Evolutionary conservation across 352 stramenopile species (phyloP).

Genomic region (Phytophthora citrophthora): DNA sequence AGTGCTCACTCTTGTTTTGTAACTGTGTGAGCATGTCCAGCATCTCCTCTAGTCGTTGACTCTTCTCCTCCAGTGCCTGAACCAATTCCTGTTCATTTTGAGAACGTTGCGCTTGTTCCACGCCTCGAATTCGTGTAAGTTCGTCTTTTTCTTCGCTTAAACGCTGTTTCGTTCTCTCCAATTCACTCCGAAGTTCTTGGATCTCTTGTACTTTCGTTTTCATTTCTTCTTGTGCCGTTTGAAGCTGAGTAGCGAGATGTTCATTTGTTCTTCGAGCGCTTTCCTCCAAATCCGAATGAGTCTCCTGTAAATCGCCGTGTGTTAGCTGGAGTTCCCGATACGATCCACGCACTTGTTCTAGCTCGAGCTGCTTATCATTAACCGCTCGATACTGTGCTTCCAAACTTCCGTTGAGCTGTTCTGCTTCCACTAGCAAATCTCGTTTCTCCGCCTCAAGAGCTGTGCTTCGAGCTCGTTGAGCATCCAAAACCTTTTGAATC

Average conservation of each 20-base stretch:
- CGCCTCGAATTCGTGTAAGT: slow-evolving; percentile 20
- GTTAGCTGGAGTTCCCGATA: slow-evolving; percentile 60
- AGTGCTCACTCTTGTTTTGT: slow-evolving; percentile 49
- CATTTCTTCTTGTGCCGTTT: slow-evolving; percentile 32
- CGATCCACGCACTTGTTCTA: slow-evolving; percentile 56
- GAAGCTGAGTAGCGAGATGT: slow-evolving; percentile 36
- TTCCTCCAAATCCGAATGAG: slow-evolving; percentile 48
- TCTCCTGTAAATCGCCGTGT: slow-evolving; percentile 66
- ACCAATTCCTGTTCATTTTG: slow-evolving; percentile 40
- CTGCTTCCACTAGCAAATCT: slow-evolving; percentile 69
- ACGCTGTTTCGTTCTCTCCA: slow-evolving; percentile 12
- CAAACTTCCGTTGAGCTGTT: slow-evolving; percentile 62
- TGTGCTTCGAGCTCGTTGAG: slow-evolving; percentile 44
- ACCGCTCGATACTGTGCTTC: slow-evolving; percentile 57
- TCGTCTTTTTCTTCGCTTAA: slow-evolving; percentile 32
- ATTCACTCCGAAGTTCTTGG: slow-evolving; percentile 19
- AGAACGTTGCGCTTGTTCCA: slow-evolving; percentile 40
- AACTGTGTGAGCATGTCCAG: slow-evolving; percentile 69
- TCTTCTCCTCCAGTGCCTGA: slow-evolving; percentile 55
- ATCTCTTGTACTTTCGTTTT: slow-evolving; percentile 22
- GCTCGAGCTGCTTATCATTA: slow-evolving; percentile 62
- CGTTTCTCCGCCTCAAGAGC: slow-evolving; percentile 70
- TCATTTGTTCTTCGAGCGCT: slow-evolving; percentile 44
- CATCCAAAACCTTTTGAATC: slow-evolving; percentile 62
- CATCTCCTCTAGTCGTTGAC: slow-evolving; percentile 61